Evolutionary conservation across 2,329 filamentous ascomycete species (phyloP).

Genomic region (Epichloe gansuensis): DNA sequence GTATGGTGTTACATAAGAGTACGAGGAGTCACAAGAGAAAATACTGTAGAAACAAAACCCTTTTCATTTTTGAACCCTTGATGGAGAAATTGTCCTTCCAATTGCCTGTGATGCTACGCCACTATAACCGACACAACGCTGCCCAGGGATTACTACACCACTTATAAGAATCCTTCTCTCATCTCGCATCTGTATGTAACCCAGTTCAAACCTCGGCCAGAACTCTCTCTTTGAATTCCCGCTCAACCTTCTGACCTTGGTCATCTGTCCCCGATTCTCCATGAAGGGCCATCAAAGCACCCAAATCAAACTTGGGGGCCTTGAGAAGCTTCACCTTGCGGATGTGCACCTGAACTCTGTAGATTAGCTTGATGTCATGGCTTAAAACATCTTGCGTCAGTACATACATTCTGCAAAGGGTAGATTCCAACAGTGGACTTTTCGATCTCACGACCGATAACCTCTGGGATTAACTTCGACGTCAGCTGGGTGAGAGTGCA

Average conservation of each 20-base stretch:
- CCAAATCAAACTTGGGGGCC: conserved; percentile 97
- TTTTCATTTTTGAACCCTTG: conserved; percentile 22
- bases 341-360: conserved; percentile 73
- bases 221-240: conserved; percentile 98
- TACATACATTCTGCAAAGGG: conserved; percentile 90
- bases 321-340: conserved; percentile 99
- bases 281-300: conserved; percentile 89
- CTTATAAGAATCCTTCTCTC: conserved; percentile 18
- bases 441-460: conserved; percentile 99
- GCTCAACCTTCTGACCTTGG: conserved; percentile 95
- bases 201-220: conserved; percentile 75
- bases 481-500: conserved; percentile 95
- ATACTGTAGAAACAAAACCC: conserved; percentile 15
- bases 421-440: conserved; percentile 99
- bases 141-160: conserved; percentile 21
- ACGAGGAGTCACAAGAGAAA: too few species aligned
- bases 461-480: conserved; percentile 97
- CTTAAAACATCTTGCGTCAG: background rate
- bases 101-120: conserved; percentile 31
- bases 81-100: conserved; percentile 28
- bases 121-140: conserved; percentile 31
- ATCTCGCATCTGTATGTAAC: conserved; percentile 18
- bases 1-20: too few species aligned
- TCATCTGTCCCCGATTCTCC: conserved; percentile 95
- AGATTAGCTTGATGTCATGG: background rate